These are phyloP conservation scores for Byssothecium circinans DNA, from an alignment of 2,329 filamentous ascomycete genomes.

Conservation along the genomic window DNA sequence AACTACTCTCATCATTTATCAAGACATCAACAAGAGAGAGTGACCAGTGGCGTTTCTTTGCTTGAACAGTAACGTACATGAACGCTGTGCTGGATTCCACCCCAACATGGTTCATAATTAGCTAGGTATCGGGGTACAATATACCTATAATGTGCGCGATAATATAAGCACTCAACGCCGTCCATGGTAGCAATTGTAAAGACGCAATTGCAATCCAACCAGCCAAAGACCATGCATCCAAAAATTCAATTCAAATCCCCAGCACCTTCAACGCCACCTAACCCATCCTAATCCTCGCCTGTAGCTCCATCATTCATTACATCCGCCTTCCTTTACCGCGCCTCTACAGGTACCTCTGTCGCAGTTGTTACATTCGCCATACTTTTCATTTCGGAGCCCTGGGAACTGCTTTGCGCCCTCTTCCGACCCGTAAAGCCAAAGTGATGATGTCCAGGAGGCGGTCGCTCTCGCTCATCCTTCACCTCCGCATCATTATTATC, in stretches of 20 bases:
- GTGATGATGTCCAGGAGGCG: slow-evolving; percentile 52
- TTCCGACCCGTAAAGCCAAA: slow-evolving; percentile 74
- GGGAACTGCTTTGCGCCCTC: slow-evolving; percentile 63
- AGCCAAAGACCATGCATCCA: slow-evolving; percentile 5
- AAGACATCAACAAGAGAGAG: no score
- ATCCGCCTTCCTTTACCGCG: slow-evolving; percentile 15
- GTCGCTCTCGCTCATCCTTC: slow-evolving; percentile 47
- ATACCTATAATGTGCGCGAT: slow-evolving; percentile 1
- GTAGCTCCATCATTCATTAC: not conserved
- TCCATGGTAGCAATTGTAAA: slow-evolving; percentile 11
- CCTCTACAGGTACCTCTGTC: slow-evolving; percentile 28
- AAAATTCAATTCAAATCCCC: not conserved
- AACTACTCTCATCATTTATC: no score
- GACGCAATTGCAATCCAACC: slow-evolving; percentile 5
- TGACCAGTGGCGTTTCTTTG: no score
- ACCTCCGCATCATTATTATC: slow-evolving; percentile 50
- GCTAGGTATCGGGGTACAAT: slow-evolving; percentile 1
- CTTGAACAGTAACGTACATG: no score
- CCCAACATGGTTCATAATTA: slow-evolving; percentile 6
- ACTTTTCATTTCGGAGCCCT: slow-evolving; percentile 70
- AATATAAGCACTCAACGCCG: slow-evolving; percentile 3
- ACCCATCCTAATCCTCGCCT: no score
- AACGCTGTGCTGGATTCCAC: no score
- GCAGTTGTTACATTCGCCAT: slow-evolving; percentile 54
- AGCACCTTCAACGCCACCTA: not conserved